Base-by-base conservation (phyloP, 331 rosid species). In the Quercus lobata region DNA sequence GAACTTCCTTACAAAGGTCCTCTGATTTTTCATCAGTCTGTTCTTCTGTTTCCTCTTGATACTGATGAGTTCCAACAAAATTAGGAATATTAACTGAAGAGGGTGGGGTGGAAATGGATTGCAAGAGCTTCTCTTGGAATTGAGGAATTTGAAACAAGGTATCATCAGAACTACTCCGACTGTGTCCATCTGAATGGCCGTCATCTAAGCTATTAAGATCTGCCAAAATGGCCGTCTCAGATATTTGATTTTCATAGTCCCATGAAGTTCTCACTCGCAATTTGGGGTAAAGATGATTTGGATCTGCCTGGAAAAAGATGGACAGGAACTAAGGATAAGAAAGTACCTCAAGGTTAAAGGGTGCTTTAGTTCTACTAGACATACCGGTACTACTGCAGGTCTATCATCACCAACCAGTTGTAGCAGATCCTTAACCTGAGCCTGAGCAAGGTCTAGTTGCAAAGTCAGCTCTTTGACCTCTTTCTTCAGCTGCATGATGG, bases 371-470 rank as follows among this genome's bases (percentile, higher is more conserved):
- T 21, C 25, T 61, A 44, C 17, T 79, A 60, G 52, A 69, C 92
- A 78, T 81, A 96, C 98, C 87, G 82, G 63, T 66, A 77, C 86
- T 34, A 44, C 29, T 75, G 86, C 79, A 81, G 90, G 85, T 69
- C 25, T 79, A 57, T 87, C 92, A 49, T 89, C 94, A 79, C 78
- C 92, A 37, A 87, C 82, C 75, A 78, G 89, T 82, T 60, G 86
- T 57, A 93, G 82, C 81, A 91, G 83, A 84, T 93, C 94, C 85
- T 85, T 90, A 41, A 93, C 89, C 85, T 89, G 93, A 82, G 91
- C 83, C 41, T 88, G 91, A 56, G 97, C 97, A 82, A 81, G 82
- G 81, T 96, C 92, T 27, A 88, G 86, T 83, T 96, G 91, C 87
- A 84, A 52, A n/a, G 89, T 78, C 57, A 92, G 76, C 75, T 93